These are phyloP conservation scores for Argentina anserina DNA, from an alignment of 306 rosid genomes.

Conservation along the genomic window DNA sequence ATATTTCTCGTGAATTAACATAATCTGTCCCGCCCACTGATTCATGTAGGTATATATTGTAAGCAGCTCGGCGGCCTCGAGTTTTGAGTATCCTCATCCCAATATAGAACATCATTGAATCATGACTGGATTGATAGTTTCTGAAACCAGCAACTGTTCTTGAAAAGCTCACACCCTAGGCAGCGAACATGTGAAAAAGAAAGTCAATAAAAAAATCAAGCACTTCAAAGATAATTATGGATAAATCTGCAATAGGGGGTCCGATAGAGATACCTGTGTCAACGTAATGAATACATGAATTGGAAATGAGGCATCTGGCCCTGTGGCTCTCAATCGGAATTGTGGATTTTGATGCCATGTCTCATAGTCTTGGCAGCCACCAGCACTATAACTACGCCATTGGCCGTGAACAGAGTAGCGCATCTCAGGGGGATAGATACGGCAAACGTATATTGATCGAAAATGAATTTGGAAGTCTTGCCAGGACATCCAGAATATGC, in stretches of 20 bases:
- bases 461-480: conserved; percentile 99
- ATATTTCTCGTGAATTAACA: conserved; percentile 96
- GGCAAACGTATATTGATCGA: conserved; percentile 94
- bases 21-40: conserved; percentile 98
- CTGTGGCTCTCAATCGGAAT: conserved; percentile 86
- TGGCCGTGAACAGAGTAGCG: conserved; percentile 93
- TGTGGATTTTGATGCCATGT: conserved; percentile 99
- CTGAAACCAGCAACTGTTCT: conserved; percentile 94
- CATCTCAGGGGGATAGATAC: conserved; percentile 94
- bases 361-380: conserved; percentile 98
- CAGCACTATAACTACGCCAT: conserved; percentile 98
- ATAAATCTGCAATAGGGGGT: conserved; percentile 7
- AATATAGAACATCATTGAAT: conserved; percentile 92
- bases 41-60: conserved; percentile 92
- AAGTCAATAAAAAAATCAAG: conserved; percentile 15
- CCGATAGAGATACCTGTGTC: conserved; percentile 65
- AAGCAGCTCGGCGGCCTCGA: conserved; percentile 95
- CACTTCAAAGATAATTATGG: neutral
- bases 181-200: conserved; percentile 17
- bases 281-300: conserved; percentile 93
- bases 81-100: conserved; percentile 99
- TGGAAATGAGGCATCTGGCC: conserved; percentile 87
- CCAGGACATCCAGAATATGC: conserved; percentile 99
- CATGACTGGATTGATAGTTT: conserved; percentile 98
- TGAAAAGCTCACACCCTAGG: conserved; percentile 97